Evolutionary conservation across 1,139 yeast genomes (phyloP).

Genomic region (Saccharomycopsis hybrid): DNA sequence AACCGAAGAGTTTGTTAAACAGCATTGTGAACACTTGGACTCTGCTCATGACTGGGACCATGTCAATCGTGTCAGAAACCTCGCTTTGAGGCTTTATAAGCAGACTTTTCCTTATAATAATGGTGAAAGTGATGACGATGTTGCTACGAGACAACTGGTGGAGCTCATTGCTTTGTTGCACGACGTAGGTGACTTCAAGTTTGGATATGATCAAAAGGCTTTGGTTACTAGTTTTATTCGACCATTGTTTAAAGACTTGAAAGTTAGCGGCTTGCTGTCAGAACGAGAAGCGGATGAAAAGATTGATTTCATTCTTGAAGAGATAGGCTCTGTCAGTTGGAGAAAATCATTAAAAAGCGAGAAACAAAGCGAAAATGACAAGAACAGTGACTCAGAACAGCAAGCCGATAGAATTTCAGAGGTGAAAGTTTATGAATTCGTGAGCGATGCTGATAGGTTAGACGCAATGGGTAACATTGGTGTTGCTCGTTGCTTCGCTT

Average conservation of each 20-base stretch:
- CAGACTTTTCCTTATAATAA: neutral
- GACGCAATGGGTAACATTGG: conserved; percentile 36
- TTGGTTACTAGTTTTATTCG: conserved; percentile 20
- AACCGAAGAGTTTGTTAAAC: conserved; percentile 6
- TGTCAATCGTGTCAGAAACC: conserved; percentile 15
- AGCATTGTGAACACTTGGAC: conserved; percentile 16
- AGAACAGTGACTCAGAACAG: conserved; percentile 8
- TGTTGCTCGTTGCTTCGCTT: conserved; percentile 31
- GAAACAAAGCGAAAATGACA: conserved; percentile 22
- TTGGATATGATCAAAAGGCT: conserved; percentile 22
- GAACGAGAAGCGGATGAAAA: conserved; percentile 10
- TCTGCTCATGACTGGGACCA: conserved; percentile 20
- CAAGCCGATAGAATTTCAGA: neutral
- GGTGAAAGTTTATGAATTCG: conserved; percentile 28
- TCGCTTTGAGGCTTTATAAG: conserved; percentile 5
- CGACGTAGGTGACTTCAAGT: conserved; percentile 33
- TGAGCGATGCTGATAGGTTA: conserved; percentile 34
- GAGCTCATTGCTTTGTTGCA: conserved; percentile 33
- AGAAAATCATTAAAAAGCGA: conserved; percentile 19
- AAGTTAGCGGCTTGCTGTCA: too few relatives aligned
- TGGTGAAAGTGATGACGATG: neutral
- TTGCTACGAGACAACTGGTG: conserved; percentile 25
- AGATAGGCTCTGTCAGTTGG: conserved; percentile 29
- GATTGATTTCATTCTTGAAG: conserved; percentile 24
- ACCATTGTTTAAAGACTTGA: conserved; percentile 18